phyloP scores from a whole-genome alignment of 805 yeast genomes.

The Lachancea cidri region DNA sequence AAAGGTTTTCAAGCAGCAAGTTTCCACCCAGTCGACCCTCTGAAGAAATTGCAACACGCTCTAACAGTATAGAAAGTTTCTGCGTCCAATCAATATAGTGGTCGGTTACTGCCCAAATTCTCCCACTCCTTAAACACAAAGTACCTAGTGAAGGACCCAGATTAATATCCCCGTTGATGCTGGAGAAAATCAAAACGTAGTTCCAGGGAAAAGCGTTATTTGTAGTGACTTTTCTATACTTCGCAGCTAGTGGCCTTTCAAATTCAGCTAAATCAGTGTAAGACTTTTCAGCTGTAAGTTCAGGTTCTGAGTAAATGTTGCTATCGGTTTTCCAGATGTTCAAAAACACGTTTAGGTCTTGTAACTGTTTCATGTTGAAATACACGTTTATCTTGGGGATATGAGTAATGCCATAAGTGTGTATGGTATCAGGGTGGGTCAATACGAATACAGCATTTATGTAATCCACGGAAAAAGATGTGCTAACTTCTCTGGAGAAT shows the following conservation, averaged over 20 bases:
- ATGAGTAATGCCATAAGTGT: slow-evolving; percentile 45
- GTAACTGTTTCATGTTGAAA: slow-evolving; percentile 77
- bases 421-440: slow-evolving; percentile 38
- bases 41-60: slow-evolving; percentile 46
- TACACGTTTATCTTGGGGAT: slow-evolving; percentile 54
- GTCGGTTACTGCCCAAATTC: slow-evolving; percentile 63
- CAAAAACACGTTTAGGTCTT: slow-evolving; percentile 74
- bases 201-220: slow-evolving; percentile 65
- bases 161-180: slow-evolving; percentile 55
- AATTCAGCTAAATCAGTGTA: not conserved
- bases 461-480: slow-evolving; percentile 49
- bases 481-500: slow-evolving; percentile 86
- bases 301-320: slow-evolving; percentile 19
- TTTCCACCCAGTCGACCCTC: slow-evolving; percentile 80
- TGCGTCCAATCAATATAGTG: slow-evolving; percentile 70
- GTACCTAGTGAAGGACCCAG: slow-evolving; percentile 82
- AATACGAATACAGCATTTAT: slow-evolving; percentile 46
- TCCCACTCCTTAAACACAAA: slow-evolving; percentile 47
- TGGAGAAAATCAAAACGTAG: slow-evolving; percentile 49
- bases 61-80: slow-evolving; percentile 56
- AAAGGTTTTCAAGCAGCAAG: slow-evolving; percentile 44
- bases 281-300: slow-evolving; percentile 5
- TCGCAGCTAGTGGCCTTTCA: slow-evolving; percentile 7
- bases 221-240: slow-evolving; percentile 7
- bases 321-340: slow-evolving; percentile 74